These are phyloP conservation scores for Cladophialophora psammophila DNA, from an alignment of 2,329 filamentous ascomycete genomes.

Conservation along the genomic window DNA sequence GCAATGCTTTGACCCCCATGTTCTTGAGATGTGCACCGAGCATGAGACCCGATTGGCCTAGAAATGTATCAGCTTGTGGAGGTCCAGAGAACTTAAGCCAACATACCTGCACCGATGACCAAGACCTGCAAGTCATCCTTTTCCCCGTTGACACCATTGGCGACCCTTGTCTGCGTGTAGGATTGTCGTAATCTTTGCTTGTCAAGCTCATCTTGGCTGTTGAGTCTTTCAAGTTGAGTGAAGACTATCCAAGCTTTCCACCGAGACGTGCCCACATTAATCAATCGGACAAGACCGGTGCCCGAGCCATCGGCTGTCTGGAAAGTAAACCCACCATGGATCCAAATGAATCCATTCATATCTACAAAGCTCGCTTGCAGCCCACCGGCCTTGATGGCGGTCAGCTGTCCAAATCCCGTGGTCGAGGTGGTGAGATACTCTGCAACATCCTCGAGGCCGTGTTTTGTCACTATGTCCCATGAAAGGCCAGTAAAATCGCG, in stretches of 20 bases:
- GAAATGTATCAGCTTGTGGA: not conserved
- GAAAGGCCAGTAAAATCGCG: conserved; percentile 11
- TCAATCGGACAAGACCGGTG: conserved; percentile 11
- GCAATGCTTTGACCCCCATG: conserved; percentile 61
- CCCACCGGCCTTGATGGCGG: conserved; percentile 4
- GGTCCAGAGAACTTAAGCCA: not conserved
- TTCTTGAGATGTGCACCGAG: conserved; percentile 66
- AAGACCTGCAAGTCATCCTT: conserved; percentile 16
- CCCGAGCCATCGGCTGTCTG: conserved; percentile 12
- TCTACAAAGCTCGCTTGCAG: conserved; percentile 14
- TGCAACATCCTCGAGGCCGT: conserved; percentile 1
- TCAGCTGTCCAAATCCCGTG: conserved; percentile 9
- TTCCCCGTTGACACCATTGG: conserved; percentile 4
- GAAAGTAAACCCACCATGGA: conserved; percentile 20
- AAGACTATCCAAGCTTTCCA: conserved; percentile 20
- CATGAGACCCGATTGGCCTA: conserved; percentile 56
- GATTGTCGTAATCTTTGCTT: conserved; percentile 1
- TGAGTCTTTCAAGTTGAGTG: conserved; percentile 15
- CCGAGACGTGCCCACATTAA: conserved; percentile 9
- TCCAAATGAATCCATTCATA: conserved; percentile 9
- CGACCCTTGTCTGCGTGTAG: conserved; percentile 9
- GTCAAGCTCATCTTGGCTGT: conserved; percentile 14
- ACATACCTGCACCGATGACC: conserved; percentile 27
- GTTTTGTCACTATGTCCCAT: conserved; percentile 13
- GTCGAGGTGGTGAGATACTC: conserved; percentile 13